Conservation (phyloP, 805 yeast species). For the Candida golubevii region DNA sequence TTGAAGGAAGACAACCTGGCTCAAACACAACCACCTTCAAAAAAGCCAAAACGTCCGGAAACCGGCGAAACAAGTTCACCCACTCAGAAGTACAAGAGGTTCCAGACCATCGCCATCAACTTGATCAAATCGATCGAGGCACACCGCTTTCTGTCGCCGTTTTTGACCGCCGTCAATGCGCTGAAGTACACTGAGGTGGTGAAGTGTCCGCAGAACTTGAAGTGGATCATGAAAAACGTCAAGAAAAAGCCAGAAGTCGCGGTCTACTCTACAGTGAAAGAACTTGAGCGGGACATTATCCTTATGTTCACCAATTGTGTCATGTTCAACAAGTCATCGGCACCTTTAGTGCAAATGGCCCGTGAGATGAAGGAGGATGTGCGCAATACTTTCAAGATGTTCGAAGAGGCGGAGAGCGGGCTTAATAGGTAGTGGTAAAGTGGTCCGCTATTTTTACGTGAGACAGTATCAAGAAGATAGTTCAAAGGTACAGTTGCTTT, state of each 20-base stretch:
- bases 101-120: slow-evolving; percentile 58
- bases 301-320: slow-evolving; percentile 81
- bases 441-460: too few relatives aligned
- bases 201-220: slow-evolving; percentile 62
- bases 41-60: not conserved
- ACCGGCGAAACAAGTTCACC: not conserved
- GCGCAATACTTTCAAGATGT: slow-evolving; percentile 50
- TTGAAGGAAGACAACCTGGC: not conserved
- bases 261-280: slow-evolving; percentile 50
- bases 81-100: slow-evolving; percentile 38
- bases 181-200: slow-evolving; percentile 63
- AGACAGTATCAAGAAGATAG: too few relatives aligned
- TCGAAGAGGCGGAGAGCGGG: slow-evolving; percentile 48
- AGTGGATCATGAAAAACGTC: slow-evolving; percentile 54
- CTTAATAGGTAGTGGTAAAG: not conserved
- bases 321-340: slow-evolving; percentile 69
- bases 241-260: slow-evolving; percentile 38
- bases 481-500: too few relatives aligned
- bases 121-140: slow-evolving; percentile 62
- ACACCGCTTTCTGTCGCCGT: slow-evolving; percentile 70
- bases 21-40: not conserved
- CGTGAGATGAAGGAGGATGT: slow-evolving; percentile 69
- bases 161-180: slow-evolving; percentile 69
- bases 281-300: slow-evolving; percentile 64
- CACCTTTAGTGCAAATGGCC: slow-evolving; percentile 59